Evolutionary conservation across 2,329 filamentous ascomycete species (phyloP).

Genomic region (Microsporum audouinii): DNA sequence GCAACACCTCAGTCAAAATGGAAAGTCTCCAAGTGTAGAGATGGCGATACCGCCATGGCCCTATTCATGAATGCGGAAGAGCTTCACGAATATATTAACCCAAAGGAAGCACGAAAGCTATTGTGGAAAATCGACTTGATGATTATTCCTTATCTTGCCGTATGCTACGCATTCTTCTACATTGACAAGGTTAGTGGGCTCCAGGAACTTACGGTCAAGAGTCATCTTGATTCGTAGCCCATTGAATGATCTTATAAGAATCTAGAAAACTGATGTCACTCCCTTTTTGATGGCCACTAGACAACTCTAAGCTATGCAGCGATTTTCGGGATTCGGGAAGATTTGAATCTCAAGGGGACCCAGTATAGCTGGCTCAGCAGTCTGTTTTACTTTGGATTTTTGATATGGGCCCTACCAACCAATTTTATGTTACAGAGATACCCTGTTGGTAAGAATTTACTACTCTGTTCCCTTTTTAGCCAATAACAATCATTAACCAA

Average conservation of each 20-base stretch:
- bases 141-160: constrained; percentile 46
- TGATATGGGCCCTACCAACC: constrained; percentile 45
- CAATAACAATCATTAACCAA: background rate
- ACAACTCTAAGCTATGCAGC: constrained; percentile 53
- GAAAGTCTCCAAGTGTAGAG: constrained; percentile 12
- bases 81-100: constrained; percentile 37
- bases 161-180: constrained; percentile 45
- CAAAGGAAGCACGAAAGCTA: constrained; percentile 37
- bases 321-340: constrained; percentile 52
- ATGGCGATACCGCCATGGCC: constrained; percentile 42
- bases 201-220: background rate
- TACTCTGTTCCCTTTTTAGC: background rate
- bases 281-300: constrained; percentile 19
- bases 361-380: constrained; percentile 48
- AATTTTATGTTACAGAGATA: constrained; percentile 44
- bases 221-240: background rate
- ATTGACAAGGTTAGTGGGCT: constrained; percentile 31
- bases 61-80: constrained; percentile 41
- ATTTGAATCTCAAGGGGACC: constrained; percentile 45
- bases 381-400: constrained; percentile 47
- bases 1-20: background rate
- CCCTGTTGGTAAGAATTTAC: constrained; percentile 34
- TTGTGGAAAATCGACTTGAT: constrained; percentile 48
- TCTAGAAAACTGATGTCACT: background rate
- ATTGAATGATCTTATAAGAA: background rate